Evolutionary conservation across 192 early-diverging fungal genomes (phyloP), one percentile per base, ranked within the genome.

Genomic region (Coemansia sp.): DNA sequence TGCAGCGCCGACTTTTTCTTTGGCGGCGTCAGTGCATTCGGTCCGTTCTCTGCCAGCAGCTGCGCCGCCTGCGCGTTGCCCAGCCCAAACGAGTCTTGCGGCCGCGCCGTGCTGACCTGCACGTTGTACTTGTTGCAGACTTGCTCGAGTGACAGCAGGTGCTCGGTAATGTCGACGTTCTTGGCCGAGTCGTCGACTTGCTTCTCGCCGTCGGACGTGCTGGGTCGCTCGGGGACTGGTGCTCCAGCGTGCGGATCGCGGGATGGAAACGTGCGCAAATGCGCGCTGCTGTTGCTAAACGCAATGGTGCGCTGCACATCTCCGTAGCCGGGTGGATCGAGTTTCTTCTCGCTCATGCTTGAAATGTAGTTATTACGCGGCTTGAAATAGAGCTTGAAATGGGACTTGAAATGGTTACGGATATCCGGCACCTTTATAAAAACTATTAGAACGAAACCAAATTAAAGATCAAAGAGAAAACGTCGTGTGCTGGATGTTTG

Each of bases 21-120:
- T 32, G 94, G 93, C 21, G 95, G 95, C 9, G 91, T 86, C 35
- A 98, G 82, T 24, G 85, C 67, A 73, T 98, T 98, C 28, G 84
- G 93, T 0, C 95, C 95, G 54, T 92, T 71, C 48, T 83, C 75
- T 1, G 53, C 52, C 32, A 95, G 68, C n/a, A 89, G 79, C 31
- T 84, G 65, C 3, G 77, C 72, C 16, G 91, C 93, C 31, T 84
- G 86, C 7, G 69, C 74, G 0, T 77, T 23, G 12, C 79, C 69
- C 7, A 98, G 76, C 8, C 95, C 95, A 29, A 67, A 47, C 8
- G 91, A 95, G 33, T 85, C 71, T 25, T 78, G 67, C 0, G 94
- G 83, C 58, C 88, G 91, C 11, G 46, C 65, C 10, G 68, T 30
- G 65, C 91, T 78, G 60, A 91, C 64, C 16, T 56, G 40, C 18